Conservation (phyloP, 192 early-diverging fungal genomes). For the Linnemannia schmuckeri region DNA sequence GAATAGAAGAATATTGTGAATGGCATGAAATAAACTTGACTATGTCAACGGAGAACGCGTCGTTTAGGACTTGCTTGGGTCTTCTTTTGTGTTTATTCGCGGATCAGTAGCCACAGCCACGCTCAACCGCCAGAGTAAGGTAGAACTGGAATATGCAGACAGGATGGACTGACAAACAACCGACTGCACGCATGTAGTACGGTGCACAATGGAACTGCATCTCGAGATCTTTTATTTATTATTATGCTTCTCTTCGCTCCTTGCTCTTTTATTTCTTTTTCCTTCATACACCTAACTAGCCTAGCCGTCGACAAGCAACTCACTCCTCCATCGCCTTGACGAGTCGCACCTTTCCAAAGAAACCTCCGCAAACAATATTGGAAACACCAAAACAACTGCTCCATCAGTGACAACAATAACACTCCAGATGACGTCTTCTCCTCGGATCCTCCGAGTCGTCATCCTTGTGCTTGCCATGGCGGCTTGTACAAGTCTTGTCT, state of each 20-base stretch:
- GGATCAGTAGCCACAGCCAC: background rate
- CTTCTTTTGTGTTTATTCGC: background rate
- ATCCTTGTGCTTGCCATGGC: background rate
- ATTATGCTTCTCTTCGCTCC: background rate
- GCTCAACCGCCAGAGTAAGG: background rate
- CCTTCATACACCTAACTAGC: background rate
- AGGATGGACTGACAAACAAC: background rate
- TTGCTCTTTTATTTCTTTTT: background rate
- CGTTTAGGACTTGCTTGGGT: too few species aligned
- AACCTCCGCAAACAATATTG: background rate
- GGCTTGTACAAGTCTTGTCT: background rate
- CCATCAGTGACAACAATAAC: background rate
- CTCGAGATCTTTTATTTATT: background rate
- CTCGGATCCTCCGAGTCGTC: background rate
- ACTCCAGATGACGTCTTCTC: background rate
- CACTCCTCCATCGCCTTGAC: background rate
- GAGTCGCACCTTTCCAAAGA: background rate
- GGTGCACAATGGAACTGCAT: background rate
- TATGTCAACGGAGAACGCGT: too few species aligned
- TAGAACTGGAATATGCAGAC: background rate
- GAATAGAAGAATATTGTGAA: slow-evolving; percentile 52
- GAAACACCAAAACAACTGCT: background rate
- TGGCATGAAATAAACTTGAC: background rate
- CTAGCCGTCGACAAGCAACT: background rate
- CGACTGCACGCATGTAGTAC: background rate